Evolutionary conservation across 1,139 yeast genomes (phyloP).

Genomic region (Yueomyces sp.): DNA sequence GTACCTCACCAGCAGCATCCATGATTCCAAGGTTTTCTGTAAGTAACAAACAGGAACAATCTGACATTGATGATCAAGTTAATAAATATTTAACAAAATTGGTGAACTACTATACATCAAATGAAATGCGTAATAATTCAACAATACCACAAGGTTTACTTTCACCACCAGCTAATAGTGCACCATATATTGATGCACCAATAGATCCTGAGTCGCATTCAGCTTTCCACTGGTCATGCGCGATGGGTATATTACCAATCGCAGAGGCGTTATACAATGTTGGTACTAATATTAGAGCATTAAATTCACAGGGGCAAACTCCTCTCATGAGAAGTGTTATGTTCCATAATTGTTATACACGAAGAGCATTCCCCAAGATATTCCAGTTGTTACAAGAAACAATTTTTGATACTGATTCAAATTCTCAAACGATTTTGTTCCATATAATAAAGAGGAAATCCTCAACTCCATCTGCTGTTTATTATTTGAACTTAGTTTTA

Average conservation of each 20-base stretch:
- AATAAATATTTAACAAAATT: conserved; percentile 32
- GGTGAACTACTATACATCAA: conserved; percentile 55
- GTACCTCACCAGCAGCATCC: conserved; percentile 20
- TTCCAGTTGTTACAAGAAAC: conserved; percentile 58
- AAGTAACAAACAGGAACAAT: conserved; percentile 15
- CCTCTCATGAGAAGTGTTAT: conserved; percentile 73
- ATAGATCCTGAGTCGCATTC: conserved; percentile 95
- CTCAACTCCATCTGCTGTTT: conserved; percentile 63
- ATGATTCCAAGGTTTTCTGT: conserved; percentile 19
- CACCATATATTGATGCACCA: conserved; percentile 29
- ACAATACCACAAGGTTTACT: conserved; percentile 29
- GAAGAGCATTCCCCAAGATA: conserved; percentile 64
- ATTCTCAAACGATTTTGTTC: conserved; percentile 65
- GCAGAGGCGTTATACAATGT: conserved; percentile 56
- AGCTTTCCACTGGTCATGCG: conserved; percentile 94
- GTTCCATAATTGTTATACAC: conserved; percentile 78
- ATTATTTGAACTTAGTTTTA: conserved; percentile 67
- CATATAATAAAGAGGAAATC: conserved; percentile 61
- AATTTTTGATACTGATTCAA: conserved; percentile 50
- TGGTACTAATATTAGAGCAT: conserved; percentile 68
- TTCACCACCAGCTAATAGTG: conserved; percentile 42
- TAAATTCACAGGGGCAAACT: conserved; percentile 70
- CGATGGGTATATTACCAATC: conserved; percentile 71
- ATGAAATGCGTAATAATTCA: conserved; percentile 30
- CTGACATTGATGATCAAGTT: conserved; percentile 24